phyloP scores from a whole-genome alignment of 306 rosid genomes.

The Quercus berberidifolia region DNA sequence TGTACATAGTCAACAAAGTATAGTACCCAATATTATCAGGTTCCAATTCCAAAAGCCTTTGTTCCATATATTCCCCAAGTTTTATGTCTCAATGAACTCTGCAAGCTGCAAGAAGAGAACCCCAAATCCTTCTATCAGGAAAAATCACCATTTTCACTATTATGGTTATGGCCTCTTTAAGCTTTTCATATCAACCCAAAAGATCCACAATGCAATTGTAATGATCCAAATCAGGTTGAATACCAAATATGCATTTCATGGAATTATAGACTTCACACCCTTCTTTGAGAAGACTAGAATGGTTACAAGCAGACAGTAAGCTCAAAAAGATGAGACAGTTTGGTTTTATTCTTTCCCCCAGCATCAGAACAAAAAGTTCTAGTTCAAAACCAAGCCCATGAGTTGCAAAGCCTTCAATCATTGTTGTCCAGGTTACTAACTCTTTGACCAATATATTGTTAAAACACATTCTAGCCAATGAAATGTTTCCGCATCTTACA shows the following conservation, averaged over 20 bases:
- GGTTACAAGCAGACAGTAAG: constrained; percentile 10
- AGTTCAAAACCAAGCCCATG: constrained; percentile 39
- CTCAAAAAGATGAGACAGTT: constrained; percentile 46
- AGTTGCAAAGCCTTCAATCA: constrained; percentile 57
- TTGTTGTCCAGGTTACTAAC: neutral
- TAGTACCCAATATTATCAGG: constrained; percentile 47
- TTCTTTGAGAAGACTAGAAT: too few species aligned
- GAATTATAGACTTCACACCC: too few species aligned
- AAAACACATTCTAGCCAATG: neutral
- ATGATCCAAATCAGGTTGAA: too few species aligned
- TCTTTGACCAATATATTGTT: too few species aligned
- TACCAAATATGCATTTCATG: too few species aligned
- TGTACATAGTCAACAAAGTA: neutral
- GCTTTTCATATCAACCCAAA: neutral
- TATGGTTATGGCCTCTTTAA: constrained; percentile 29
- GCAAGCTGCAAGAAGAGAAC: too few species aligned
- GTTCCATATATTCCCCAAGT: constrained; percentile 41
- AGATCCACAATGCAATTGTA: too few species aligned
- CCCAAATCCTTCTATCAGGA: constrained; percentile 29
- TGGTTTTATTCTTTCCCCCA: constrained; percentile 34
- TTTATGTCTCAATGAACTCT: constrained; percentile 33
- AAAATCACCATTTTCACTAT: constrained; percentile 37
- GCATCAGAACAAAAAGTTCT: constrained; percentile 26
- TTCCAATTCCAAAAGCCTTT: constrained; percentile 52
- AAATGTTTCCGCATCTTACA: too few species aligned